A percentile compares a stretch with the other conserved stretches of the same genome.
These are phyloP conservation scores for Lactifluus volemus DNA, from an alignment of 768 basidiomycete species.

Conservation along the genomic window DNA sequence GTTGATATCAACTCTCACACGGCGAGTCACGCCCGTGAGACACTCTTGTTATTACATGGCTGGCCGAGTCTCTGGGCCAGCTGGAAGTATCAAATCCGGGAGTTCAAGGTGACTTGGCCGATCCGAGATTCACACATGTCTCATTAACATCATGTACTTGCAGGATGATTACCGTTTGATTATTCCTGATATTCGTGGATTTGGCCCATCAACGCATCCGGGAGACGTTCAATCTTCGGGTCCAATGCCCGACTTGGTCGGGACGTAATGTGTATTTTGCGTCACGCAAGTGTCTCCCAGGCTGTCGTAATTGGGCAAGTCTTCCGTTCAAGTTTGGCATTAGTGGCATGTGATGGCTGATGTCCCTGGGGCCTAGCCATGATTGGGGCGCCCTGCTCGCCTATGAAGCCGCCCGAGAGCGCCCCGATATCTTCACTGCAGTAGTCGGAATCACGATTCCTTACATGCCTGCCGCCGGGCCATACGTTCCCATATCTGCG, in stretches of 20 bases:
- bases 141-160: not conserved
- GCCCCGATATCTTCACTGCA: conserved; percentile 55
- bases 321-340: not conserved
- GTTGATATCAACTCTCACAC: conserved; percentile 46
- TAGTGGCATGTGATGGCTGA: not conserved
- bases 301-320: conserved; percentile 56
- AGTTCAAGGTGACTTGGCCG: conserved; percentile 40
- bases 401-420: conserved; percentile 57
- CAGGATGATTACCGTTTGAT: conserved; percentile 55
- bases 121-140: not conserved
- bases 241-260: conserved; percentile 49
- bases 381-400: conserved; percentile 69
- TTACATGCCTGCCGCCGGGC: conserved; percentile 46
- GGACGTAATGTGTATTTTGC: conserved; percentile 57
- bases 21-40: conserved; percentile 29
- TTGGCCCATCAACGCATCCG: conserved; percentile 59
- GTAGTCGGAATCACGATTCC: conserved; percentile 56
- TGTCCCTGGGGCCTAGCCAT: conserved; percentile 36
- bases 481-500: conserved; percentile 39
- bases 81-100: conserved; percentile 64
- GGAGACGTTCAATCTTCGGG: conserved; percentile 52
- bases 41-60: conserved; percentile 65
- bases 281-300: conserved; percentile 38
- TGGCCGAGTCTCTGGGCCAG: conserved; percentile 75
- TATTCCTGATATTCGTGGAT: conserved; percentile 58